Base-by-base conservation (phyloP, 2,329 filamentous ascomycete species). In the Fonsecaea monophora region DNA sequence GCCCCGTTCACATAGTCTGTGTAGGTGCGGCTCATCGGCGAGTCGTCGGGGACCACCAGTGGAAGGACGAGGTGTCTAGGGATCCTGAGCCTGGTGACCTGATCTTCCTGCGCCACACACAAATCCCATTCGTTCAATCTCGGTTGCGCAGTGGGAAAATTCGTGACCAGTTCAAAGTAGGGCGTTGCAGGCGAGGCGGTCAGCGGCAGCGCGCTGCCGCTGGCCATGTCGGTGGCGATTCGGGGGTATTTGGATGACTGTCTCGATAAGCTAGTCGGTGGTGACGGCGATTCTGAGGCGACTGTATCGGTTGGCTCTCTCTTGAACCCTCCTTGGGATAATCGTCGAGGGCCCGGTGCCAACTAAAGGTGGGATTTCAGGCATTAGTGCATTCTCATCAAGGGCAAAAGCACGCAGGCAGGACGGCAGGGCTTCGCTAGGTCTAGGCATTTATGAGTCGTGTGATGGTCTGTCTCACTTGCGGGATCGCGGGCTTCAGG, bases 61-160 rank as follows among this genome's bases (percentile, higher is more conserved):
- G 68, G 68, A 10, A 68, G 59, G 38, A 70, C 56, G 7, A 70
- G 68, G 42, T 70, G 68, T 32, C 62, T 12, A 6, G 68, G 68
- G 12, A 68, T 56, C 2, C 68, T 59, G 42, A 68, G 66, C 30
- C 61, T 56, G 10, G 57, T 66, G 32, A 60, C 18, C 30, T 57
- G 63, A 13, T 65, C 42, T 32, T 68, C 66, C 34, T 68, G 66
- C 9, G 66, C 66, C 30, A 70, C 63, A 37, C 63, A 65, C 53
- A 70, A 48, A 59, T 68, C 64, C 63, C 60, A 66, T 9, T 40
- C 48, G 30, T 62, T 64, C 34, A 34, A 45, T 15, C 61, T 50
- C 10, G n/a, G 32, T 12, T 38, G 21, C 5, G 32, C 34, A 0
- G 60, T 55, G 15, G 55, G n/a, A 15, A 60, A 25, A 38, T 54